Evolutionary conservation across 768 basidiomycete species (phyloP).

Genomic region (Dacryopinax primogenitus): DNA sequence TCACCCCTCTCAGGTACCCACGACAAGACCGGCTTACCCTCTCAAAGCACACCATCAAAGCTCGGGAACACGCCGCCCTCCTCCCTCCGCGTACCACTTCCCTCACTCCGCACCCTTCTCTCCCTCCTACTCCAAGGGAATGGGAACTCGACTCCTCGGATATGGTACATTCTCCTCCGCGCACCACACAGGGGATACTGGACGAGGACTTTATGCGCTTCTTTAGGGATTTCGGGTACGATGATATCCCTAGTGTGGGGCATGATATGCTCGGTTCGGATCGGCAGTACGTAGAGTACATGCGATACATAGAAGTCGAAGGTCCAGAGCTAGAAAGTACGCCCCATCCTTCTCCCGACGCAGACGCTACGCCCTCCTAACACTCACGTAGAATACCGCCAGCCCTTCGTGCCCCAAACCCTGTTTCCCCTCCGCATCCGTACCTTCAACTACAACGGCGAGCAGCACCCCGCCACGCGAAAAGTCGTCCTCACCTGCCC

Average conservation of each 20-base stretch:
- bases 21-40: too few relatives aligned
- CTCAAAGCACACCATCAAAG: too few relatives aligned
- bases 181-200: too few relatives aligned
- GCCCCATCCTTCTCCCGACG: constrained; percentile 17
- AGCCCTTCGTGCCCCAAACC: constrained; percentile 60
- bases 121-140: too few relatives aligned
- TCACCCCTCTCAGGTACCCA: too few relatives aligned
- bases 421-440: constrained; percentile 53
- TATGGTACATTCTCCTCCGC: too few relatives aligned
- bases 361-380: constrained; percentile 12
- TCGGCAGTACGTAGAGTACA: constrained; percentile 57
- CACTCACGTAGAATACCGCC: constrained; percentile 46
- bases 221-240: constrained; percentile 29
- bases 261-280: constrained; percentile 65
- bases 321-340: constrained; percentile 75
- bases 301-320: constrained; percentile 79
- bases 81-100: too few relatives aligned
- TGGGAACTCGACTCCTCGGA: too few relatives aligned
- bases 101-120: too few relatives aligned
- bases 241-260: constrained; percentile 57
- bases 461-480: constrained; percentile 52
- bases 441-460: constrained; percentile 63
- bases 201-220: too few relatives aligned
- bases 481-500: constrained; percentile 67
- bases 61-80: too few relatives aligned